Evolutionary conservation across 768 basidiomycete genomes (phyloP).

Genomic region (Kwoniella newhampshirensis): DNA sequence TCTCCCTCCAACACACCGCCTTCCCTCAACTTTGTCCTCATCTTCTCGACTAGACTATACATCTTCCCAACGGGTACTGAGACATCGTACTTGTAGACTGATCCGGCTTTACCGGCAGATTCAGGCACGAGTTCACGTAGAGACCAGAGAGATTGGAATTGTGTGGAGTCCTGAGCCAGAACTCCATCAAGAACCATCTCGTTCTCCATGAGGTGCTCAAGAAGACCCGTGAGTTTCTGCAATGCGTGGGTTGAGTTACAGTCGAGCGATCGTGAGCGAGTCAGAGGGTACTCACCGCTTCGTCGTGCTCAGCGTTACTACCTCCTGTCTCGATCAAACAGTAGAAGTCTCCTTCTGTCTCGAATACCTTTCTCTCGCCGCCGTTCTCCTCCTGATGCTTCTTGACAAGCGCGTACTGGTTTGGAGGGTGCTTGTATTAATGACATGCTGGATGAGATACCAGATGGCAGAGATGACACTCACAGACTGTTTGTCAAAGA

Average conservation of each 20-base stretch:
- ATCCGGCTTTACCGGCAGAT: conserved; percentile 87
- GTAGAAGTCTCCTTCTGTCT: conserved; percentile 74
- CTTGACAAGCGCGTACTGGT: conserved; percentile 58
- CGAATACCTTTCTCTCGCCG: conserved; percentile 69
- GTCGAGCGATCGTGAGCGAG: background rate
- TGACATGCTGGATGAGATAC: background rate
- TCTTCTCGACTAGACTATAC: conserved; percentile 79
- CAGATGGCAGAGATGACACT: conserved; percentile 59
- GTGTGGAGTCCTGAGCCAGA: conserved; percentile 81
- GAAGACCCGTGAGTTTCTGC: conserved; percentile 78
- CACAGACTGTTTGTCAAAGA: conserved; percentile 71
- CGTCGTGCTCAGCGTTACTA: conserved; percentile 86
- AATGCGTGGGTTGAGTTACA: background rate
- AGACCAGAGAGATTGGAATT: conserved; percentile 86
- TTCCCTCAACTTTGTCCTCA: conserved; percentile 66
- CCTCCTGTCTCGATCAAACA: conserved; percentile 94
- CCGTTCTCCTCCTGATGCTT: conserved; percentile 66
- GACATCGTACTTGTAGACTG: conserved; percentile 95
- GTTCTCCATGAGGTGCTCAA: conserved; percentile 70
- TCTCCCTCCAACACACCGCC: conserved; percentile 61
- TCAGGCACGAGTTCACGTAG: conserved; percentile 89
- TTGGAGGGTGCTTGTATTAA: background rate
- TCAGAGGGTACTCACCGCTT: conserved; percentile 63
- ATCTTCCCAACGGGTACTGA: conserved; percentile 83
- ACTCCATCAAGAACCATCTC: conserved; percentile 85